Evolutionary conservation across 305 asterid species (phyloP).

Genomic region (Withania somnifera): DNA sequence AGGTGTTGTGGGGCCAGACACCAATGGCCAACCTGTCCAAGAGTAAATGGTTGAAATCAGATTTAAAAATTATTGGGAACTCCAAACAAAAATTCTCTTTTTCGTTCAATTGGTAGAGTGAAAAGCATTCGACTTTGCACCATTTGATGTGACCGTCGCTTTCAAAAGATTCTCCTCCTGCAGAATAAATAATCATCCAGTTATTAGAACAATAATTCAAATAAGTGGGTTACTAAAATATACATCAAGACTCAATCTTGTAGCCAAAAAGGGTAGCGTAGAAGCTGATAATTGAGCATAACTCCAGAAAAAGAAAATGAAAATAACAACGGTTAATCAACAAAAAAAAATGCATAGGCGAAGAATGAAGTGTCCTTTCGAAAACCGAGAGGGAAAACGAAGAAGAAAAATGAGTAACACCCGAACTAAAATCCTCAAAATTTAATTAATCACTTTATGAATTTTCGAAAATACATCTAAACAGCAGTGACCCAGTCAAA

Average conservation of each 20-base stretch:
- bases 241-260: neutral
- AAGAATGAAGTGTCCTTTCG: neutral
- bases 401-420: conserved; percentile 11
- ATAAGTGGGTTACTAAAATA: no score
- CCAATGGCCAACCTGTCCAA: conserved; percentile 66
- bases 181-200: no score
- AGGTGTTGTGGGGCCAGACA: conserved; percentile 69
- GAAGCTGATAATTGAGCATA: no score
- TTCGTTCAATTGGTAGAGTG: neutral
- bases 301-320: neutral
- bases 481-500: no score
- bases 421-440: no score
- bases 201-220: no score
- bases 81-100: conserved; percentile 6
- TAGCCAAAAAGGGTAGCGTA: conserved; percentile 16
- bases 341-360: neutral
- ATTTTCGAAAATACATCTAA: neutral
- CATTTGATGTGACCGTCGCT: conserved; percentile 51
- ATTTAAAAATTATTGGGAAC: conserved; percentile 11
- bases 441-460: neutral
- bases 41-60: conserved; percentile 16
- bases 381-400: neutral
- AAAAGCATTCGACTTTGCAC: conserved; percentile 29
- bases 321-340: no score
- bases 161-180: conserved; percentile 52